These are phyloP conservation scores for Alloteropsis angusta DNA, from an alignment of 202 grass and related monocot genomes.

Conservation along the genomic window DNA sequence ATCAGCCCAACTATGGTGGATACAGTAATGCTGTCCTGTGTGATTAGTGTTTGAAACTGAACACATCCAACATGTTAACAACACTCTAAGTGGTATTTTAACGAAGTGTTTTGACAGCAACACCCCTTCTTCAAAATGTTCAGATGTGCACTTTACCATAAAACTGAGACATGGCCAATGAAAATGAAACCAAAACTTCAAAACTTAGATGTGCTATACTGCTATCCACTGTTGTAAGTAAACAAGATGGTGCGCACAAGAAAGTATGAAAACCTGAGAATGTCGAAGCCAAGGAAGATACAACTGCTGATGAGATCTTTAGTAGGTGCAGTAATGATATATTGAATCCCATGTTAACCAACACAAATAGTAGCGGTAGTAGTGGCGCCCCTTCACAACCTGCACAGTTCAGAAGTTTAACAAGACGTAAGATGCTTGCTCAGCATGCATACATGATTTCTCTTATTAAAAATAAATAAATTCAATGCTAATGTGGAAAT, in stretches of 20 bases:
- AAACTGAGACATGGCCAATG: not conserved
- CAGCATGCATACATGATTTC: not conserved
- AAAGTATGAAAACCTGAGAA: conserved; percentile 65
- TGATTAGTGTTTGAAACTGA: not conserved
- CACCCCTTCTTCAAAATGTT: not conserved
- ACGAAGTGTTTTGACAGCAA: not conserved
- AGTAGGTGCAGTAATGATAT: conserved; percentile 84
- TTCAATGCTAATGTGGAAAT: not conserved
- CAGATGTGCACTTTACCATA: not conserved
- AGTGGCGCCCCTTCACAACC: conserved; percentile 86
- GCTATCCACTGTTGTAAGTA: not conserved
- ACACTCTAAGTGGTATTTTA: not conserved
- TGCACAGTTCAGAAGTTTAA: conserved; percentile 40
- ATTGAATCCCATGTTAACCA: conserved; percentile 92
- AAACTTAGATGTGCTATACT: not conserved
- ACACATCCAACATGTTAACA: not conserved
- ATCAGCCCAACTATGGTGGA: not conserved
- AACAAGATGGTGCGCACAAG: not conserved
- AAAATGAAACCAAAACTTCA: conserved; percentile 10
- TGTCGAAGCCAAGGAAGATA: conserved; percentile 90
- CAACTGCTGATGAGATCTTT: conserved; percentile 83
- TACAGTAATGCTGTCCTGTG: not conserved
- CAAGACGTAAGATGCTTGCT: conserved; percentile 11
- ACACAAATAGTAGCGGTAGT: conserved; percentile 83
- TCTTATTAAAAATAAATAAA: not conserved